phyloP scores from a whole-genome alignment of 768 basidiomycete genomes.

The Serendipita sp. region DNA sequence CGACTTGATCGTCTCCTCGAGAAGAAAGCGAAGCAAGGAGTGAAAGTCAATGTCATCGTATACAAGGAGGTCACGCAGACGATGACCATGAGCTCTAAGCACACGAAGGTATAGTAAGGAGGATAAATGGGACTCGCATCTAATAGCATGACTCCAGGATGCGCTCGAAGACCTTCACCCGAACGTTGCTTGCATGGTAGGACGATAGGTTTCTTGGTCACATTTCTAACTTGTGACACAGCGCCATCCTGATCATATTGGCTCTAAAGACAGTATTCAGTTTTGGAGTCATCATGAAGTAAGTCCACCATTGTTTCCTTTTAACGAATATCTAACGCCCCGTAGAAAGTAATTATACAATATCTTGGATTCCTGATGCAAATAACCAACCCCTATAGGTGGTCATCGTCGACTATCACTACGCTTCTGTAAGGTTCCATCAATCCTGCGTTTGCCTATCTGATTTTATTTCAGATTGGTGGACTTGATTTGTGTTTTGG shows the following conservation, averaged over 20 bases:
- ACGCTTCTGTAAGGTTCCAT: slow-evolving; percentile 31
- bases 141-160: slow-evolving; percentile 25
- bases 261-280: slow-evolving; percentile 62
- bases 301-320: background rate
- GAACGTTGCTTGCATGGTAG: slow-evolving; percentile 64
- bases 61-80: slow-evolving; percentile 95
- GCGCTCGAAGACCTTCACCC: slow-evolving; percentile 68
- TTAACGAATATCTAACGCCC: background rate
- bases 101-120: slow-evolving; percentile 44
- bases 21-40: slow-evolving; percentile 83
- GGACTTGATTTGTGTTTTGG: slow-evolving; percentile 95
- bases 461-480: slow-evolving; percentile 33
- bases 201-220: background rate
- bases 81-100: slow-evolving; percentile 75
- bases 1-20: slow-evolving; percentile 72
- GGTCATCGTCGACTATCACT: slow-evolving; percentile 74
- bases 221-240: background rate
- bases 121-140: background rate
- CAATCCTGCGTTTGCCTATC: background rate
- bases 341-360: background rate
- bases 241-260: slow-evolving; percentile 81
- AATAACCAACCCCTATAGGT: slow-evolving; percentile 22
- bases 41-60: slow-evolving; percentile 78
- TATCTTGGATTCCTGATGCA: background rate
- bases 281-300: slow-evolving; percentile 90